A percentile compares a stretch with the other conserved stretches of the same genome.
Conservation (phyloP, 139 green algal genomes). For the Astrephomene gubernaculifera region DNA sequence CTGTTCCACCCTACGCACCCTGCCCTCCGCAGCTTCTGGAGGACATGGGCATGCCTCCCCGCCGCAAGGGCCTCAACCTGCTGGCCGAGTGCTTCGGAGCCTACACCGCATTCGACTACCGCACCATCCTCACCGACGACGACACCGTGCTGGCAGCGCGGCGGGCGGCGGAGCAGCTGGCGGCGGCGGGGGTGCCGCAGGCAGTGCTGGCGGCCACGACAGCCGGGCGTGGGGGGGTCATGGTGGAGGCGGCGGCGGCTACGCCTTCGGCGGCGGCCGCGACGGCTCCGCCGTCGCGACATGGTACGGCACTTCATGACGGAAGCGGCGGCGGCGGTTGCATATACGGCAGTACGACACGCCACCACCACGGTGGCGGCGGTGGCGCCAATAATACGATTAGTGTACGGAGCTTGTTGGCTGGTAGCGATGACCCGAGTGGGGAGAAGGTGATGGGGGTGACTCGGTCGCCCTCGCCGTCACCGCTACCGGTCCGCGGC, state of each 20-base stretch:
- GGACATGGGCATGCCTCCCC: background rate
- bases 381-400: too few relatives aligned
- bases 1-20: background rate
- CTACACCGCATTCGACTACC: slow-evolving; percentile 41
- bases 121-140: background rate
- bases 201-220: background rate
- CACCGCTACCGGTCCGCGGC: too few relatives aligned
- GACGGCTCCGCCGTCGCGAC: too few relatives aligned
- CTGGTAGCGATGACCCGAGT: too few relatives aligned
- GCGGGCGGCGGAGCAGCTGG: background rate
- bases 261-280: background rate
- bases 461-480: too few relatives aligned
- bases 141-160: background rate
- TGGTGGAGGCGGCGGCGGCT: background rate
- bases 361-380: background rate
- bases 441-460: too few relatives aligned
- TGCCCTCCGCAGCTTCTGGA: slow-evolving; percentile 18
- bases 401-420: too few relatives aligned
- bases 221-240: background rate
- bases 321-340: background rate
- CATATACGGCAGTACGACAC: background rate
- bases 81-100: slow-evolving; percentile 26
- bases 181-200: background rate
- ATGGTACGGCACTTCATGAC: too few relatives aligned
- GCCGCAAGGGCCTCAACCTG: slow-evolving; percentile 47